Evolutionary conservation across 495 filamentous ascomycete species (phyloP).

Genomic region (Penicillium pancosmium): DNA sequence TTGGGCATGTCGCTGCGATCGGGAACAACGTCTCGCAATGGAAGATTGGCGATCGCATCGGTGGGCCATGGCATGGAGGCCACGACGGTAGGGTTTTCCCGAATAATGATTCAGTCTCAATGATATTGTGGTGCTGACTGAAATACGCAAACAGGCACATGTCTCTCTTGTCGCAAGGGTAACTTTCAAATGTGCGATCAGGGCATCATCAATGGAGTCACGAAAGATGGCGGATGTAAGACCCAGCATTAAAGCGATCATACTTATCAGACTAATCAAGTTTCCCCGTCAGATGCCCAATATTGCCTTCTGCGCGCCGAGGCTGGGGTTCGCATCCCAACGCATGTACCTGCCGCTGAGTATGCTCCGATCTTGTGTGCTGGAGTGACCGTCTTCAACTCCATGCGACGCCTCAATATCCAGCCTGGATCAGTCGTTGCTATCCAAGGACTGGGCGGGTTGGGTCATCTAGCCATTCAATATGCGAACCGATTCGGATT

Average conservation of each 20-base stretch:
- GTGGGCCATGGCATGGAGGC: conserved; percentile 61
- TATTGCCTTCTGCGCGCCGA: conserved; percentile 65
- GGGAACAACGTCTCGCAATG: conserved; percentile 46
- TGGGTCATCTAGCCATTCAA: conserved; percentile 70
- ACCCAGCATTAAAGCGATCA: neutral
- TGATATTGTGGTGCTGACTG: neutral
- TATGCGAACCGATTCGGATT: conserved; percentile 68
- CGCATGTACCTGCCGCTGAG: conserved; percentile 57
- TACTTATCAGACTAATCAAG: neutral
- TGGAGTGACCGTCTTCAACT: conserved; percentile 74
- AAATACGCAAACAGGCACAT: conserved; percentile 28
- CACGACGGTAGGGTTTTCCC: conserved; percentile 30
- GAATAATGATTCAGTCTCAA: neutral
- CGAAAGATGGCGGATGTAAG: conserved; percentile 53
- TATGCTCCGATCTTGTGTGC: conserved; percentile 72
- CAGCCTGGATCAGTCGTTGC: conserved; percentile 60
- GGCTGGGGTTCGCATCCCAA: conserved; percentile 63
- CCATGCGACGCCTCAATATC: conserved; percentile 63
- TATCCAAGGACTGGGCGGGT: conserved; percentile 65
- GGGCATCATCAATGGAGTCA: conserved; percentile 53
- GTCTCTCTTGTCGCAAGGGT: conserved; percentile 50
- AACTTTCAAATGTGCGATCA: conserved; percentile 59
- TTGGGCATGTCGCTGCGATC: conserved; percentile 55
- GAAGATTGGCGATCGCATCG: conserved; percentile 52
- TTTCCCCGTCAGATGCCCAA: conserved; percentile 52